Evolutionary conservation across 306 rosid species (phyloP).

Genomic region (Aeschynomene evenia): DNA sequence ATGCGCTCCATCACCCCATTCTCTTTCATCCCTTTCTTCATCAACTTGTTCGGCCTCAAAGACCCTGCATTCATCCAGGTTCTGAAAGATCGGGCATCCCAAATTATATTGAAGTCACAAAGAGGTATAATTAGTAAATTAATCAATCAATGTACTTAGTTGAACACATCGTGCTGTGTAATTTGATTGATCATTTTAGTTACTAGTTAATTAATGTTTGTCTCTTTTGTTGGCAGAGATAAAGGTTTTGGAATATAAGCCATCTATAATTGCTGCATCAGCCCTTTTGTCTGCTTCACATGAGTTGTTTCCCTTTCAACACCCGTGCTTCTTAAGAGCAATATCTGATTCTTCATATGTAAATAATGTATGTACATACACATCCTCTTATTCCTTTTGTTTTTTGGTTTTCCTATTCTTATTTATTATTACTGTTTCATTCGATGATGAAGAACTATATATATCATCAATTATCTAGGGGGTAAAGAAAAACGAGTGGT

Average conservation of each 20-base stretch:
- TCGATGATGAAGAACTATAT: too few relatives aligned
- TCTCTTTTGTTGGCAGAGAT: constrained; percentile 50
- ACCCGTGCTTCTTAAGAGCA: constrained; percentile 59
- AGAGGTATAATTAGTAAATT: constrained; percentile 54
- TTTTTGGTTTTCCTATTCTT: neutral
- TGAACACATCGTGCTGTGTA: too few relatives aligned
- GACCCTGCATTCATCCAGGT: constrained; percentile 58
- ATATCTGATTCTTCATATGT: constrained; percentile 57
- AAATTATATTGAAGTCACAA: constrained; percentile 77
- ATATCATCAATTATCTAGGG: too few relatives aligned
- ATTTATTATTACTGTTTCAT: neutral
- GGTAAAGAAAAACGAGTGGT: constrained; percentile 1
- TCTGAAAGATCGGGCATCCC: constrained; percentile 68
- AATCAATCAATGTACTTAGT: too few relatives aligned
- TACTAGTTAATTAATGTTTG: neutral
- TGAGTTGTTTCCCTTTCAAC: constrained; percentile 80
- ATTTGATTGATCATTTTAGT: neutral
- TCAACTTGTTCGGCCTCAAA: constrained; percentile 46
- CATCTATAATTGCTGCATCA: constrained; percentile 79
- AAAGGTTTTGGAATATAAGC: constrained; percentile 73
- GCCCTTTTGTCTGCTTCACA: constrained; percentile 76
- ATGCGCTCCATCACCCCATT: constrained; percentile 96
- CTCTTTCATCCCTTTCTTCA: constrained; percentile 71
- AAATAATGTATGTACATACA: constrained; percentile 74
- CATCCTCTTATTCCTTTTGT: neutral